Conservation (phyloP, 768 basidiomycete genomes). For the Russula olivacea region DNA sequence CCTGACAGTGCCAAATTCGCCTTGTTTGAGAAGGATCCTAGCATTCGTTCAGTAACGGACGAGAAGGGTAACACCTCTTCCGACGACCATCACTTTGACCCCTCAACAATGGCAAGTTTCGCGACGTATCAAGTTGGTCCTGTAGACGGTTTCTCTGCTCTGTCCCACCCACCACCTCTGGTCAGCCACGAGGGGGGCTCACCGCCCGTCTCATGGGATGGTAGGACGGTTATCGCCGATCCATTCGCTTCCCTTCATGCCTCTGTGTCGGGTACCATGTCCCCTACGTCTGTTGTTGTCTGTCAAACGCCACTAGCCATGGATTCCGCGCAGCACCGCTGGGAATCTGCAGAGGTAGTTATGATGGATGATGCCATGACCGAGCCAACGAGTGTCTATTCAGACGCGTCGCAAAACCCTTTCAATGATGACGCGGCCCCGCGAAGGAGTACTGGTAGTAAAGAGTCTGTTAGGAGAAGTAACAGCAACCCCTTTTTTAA, state of each 20-base stretch:
- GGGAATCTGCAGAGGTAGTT: slow-evolving; percentile 26
- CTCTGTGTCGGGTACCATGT: slow-evolving; percentile 15
- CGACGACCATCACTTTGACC: slow-evolving; percentile 20
- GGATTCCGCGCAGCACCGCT: slow-evolving; percentile 17
- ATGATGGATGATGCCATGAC: slow-evolving; percentile 12
- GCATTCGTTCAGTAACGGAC: slow-evolving; percentile 17
- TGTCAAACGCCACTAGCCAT: slow-evolving; percentile 23
- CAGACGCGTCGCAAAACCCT: slow-evolving; percentile 4
- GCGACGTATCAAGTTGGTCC: slow-evolving; percentile 12
- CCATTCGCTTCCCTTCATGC: slow-evolving; percentile 19
- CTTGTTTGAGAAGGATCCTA: slow-evolving; percentile 24
- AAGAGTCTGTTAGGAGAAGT: slow-evolving; percentile 1
- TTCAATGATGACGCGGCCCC: slow-evolving; percentile 15
- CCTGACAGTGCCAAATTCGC: slow-evolving; percentile 6
- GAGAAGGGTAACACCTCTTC: slow-evolving; percentile 16
- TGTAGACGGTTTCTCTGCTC: slow-evolving; percentile 1
- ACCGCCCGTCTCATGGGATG: slow-evolving; percentile 17
- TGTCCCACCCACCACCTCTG: slow-evolving; percentile 7
- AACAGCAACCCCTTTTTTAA: slow-evolving; percentile 24
- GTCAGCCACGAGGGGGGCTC: neutral
- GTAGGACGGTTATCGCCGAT: slow-evolving; percentile 7
- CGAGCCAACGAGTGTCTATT: neutral
- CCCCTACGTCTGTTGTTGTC: slow-evolving; percentile 14
- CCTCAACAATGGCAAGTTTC: slow-evolving; percentile 24
- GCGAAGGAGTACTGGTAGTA: neutral